Evolutionary conservation across 208 protist genomes (phyloP), one percentile per base, ranked within the genome.

Genomic region (Naegleria fowleri): DNA sequence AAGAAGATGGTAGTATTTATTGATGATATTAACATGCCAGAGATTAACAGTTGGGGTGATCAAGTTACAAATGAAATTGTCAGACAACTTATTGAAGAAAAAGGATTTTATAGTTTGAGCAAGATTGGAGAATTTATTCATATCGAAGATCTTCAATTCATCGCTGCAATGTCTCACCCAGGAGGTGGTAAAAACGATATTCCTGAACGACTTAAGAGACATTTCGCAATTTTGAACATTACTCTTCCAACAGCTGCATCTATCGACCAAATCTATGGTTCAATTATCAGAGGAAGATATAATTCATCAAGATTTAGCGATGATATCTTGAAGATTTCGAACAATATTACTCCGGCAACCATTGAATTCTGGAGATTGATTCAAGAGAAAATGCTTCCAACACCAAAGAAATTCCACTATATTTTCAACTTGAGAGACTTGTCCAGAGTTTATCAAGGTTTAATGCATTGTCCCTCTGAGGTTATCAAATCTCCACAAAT

Each of bases 151-250:
- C 92, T 99, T 55, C 96, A 98, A 40, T 99, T 97, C 93, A 96
- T 99, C 92, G 97, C 96, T 5, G 98, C 98, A 86, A 99, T 99
- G 98, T 97, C 95, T 48, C 97, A 98, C 94, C 98, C 98, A 40
- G 97, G 98, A 33, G 98, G 98, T 84, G 98, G 98, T 91, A 97
- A 98, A 93, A 99, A 99, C 93, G 98, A 99, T 92, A 99, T 99
- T 91, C 98, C 98, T 33, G 96, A 98, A 91, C 96, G 98, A 75
- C 95, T 99, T 51, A 99, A 99, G 94, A 94, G 98, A 55, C 98
- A 99, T 95, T 94, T 94, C 41, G 95, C 96, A 93, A 92, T 99
- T 83, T 97, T 99, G 94, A 98, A 98, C 93, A 96, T 99, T 89
- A 98, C 98, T n/a, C 95, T 98, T 90, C 98, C 98, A 41, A 95